phyloP scores from a whole-genome alignment of 1,284 basidiomycete genomes.

The Phlebopus sp. region DNA sequence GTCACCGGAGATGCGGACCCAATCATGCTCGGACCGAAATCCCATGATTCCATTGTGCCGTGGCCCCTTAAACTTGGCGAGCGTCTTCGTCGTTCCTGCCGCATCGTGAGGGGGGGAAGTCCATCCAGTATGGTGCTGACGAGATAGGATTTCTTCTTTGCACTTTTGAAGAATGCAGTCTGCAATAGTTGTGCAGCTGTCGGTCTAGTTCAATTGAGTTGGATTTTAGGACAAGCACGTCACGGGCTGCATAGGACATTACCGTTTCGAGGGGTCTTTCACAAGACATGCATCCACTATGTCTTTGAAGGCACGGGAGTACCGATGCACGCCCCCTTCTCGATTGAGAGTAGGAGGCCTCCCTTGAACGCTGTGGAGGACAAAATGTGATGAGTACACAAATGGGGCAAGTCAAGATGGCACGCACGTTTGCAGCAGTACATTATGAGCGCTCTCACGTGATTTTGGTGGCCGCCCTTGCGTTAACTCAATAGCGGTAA shows the following conservation, averaged over 20 bases:
- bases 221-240: neutral
- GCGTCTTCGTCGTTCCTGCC: constrained; percentile 53
- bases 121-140: constrained; percentile 69
- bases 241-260: neutral
- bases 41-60: constrained; percentile 32
- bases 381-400: constrained; percentile 3
- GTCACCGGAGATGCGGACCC: constrained; percentile 10
- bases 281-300: constrained; percentile 77
- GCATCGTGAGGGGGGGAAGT: constrained; percentile 64
- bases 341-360: constrained; percentile 73
- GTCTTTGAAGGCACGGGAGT: constrained; percentile 80
- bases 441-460: constrained; percentile 69
- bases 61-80: constrained; percentile 18
- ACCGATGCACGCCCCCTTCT: constrained; percentile 70
- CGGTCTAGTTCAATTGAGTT: constrained; percentile 46
- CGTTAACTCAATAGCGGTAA: constrained; percentile 82
- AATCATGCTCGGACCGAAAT: constrained; percentile 20
- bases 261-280: constrained; percentile 79
- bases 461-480: constrained; percentile 82
- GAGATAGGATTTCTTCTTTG: constrained; percentile 74
- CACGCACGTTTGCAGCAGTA: constrained; percentile 71
- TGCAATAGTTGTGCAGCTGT: constrained; percentile 76
- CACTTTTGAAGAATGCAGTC: constrained; percentile 74
- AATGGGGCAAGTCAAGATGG: constrained; percentile 2
- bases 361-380: constrained; percentile 55